A percentile compares a stretch with the other conserved stretches of the same genome.
phyloP scores from a whole-genome alignment of 441 rosid species.

The Populus hybrid region DNA sequence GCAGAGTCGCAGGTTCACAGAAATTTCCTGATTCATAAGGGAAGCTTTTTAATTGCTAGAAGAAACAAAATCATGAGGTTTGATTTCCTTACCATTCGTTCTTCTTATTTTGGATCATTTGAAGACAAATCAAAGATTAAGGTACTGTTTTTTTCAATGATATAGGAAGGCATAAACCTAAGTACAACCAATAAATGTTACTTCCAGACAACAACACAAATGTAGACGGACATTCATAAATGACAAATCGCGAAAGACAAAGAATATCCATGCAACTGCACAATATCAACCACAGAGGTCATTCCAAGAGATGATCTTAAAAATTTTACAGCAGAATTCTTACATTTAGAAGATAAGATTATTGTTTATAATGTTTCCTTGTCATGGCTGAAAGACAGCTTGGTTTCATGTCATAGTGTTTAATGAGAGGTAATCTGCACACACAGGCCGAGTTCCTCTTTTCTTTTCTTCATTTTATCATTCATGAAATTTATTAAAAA shows the following conservation, averaged over 20 bases:
- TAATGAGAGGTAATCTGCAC: neutral
- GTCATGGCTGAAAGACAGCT: conserved; percentile 22
- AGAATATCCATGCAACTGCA: conserved; percentile 6
- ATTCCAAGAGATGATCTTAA: neutral
- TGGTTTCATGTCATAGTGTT: neutral
- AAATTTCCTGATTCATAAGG: conserved; percentile 4
- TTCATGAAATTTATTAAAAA: too few species aligned
- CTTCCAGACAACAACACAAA: neutral
- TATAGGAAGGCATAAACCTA: neutral
- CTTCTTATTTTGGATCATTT: too few species aligned
- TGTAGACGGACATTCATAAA: neutral
- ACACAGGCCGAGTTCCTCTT: neutral
- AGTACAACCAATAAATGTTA: neutral
- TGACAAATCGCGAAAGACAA: neutral
- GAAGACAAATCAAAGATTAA: neutral
- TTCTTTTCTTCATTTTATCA: neutral
- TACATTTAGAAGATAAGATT: neutral
- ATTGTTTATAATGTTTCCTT: conserved; percentile 3
- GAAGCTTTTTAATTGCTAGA: too few species aligned
- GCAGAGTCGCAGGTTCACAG: neutral
- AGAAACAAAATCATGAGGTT: too few species aligned
- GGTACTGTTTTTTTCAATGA: neutral
- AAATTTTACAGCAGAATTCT: neutral
- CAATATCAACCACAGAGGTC: neutral
- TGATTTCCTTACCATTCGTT: too few species aligned